Percentiles rank a stretch among this genome's conserved stretches.
phyloP scores from a whole-genome alignment of 495 filamentous ascomycete species.

The Daldinia concentrica region DNA sequence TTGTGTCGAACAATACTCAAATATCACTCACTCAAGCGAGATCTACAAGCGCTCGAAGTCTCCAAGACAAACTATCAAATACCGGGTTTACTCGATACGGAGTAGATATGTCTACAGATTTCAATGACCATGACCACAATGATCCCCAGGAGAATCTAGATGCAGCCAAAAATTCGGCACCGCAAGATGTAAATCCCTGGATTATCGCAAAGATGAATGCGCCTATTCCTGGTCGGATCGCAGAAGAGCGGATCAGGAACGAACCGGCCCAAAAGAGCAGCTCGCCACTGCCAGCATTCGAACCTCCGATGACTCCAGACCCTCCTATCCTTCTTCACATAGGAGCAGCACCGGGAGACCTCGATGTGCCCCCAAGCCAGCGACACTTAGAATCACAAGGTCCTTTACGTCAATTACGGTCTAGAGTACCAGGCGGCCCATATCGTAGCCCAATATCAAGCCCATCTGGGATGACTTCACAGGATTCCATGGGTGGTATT shows the following conservation, averaged over 20 bases:
- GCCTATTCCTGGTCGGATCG: constrained; percentile 25
- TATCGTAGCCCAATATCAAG: constrained; percentile 44
- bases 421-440: constrained; percentile 36
- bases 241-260: background rate
- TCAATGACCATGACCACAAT: constrained; percentile 41
- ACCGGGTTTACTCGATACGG: constrained; percentile 41
- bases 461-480: background rate
- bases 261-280: constrained; percentile 5
- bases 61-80: constrained; percentile 9
- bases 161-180: constrained; percentile 20
- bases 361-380: constrained; percentile 41
- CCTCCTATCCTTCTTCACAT: constrained; percentile 42
- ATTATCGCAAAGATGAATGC: constrained; percentile 67
- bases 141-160: constrained; percentile 22
- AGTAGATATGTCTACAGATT: constrained; percentile 52
- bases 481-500: background rate
- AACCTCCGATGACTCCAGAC: constrained; percentile 34
- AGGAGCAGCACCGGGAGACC: constrained; percentile 43
- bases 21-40: background rate
- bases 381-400: constrained; percentile 4
- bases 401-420: background rate
- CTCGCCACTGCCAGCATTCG: background rate
- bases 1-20: constrained; percentile 20
- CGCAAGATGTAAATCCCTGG: constrained; percentile 65
- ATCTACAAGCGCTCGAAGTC: background rate